A percentile compares a stretch with the other conserved stretches of the same genome.
Evolutionary conservation across 805 yeast species (phyloP).

Genomic region (Blastobotrys terrestris): DNA sequence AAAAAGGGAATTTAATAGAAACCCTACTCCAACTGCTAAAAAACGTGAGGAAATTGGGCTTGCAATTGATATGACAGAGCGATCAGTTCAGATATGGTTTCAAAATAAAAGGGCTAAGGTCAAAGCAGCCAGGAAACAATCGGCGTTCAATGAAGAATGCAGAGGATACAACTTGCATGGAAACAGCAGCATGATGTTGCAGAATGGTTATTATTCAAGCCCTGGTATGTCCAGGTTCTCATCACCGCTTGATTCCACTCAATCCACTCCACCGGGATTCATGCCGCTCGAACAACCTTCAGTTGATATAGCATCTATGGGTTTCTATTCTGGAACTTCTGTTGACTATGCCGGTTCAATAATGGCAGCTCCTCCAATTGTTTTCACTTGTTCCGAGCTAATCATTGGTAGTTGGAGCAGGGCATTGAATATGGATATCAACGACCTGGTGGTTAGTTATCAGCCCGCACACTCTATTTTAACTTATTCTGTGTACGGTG

Average conservation of each 20-base stretch:
- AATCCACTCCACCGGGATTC: not conserved
- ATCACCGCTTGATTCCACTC: not conserved
- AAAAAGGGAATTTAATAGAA: slow-evolving; percentile 13
- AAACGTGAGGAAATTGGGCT: slow-evolving; percentile 16
- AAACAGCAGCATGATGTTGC: not conserved
- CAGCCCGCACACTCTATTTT: not conserved
- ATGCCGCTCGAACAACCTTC: not conserved
- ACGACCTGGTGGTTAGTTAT: not conserved
- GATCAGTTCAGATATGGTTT: slow-evolving; percentile 98
- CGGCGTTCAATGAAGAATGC: not conserved
- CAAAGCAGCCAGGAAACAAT: not conserved
- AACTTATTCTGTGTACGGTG: not conserved
- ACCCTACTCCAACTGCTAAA: slow-evolving; percentile 21
- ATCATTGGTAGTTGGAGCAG: not conserved
- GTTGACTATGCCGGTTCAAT: not conserved
- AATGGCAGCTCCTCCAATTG: not conserved
- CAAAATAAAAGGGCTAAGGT: slow-evolving; percentile 72
- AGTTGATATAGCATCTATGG: not conserved
- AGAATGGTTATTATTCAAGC: not conserved
- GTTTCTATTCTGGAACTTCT: not conserved
- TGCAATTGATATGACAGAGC: slow-evolving; percentile 34
- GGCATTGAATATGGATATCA: not conserved
- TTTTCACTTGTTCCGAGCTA: not conserved
- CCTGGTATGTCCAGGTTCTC: not conserved
- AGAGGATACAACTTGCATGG: not conserved